These are phyloP conservation scores for Vicia faba DNA, from an alignment of 306 rosid genomes.

Conservation along the genomic window DNA sequence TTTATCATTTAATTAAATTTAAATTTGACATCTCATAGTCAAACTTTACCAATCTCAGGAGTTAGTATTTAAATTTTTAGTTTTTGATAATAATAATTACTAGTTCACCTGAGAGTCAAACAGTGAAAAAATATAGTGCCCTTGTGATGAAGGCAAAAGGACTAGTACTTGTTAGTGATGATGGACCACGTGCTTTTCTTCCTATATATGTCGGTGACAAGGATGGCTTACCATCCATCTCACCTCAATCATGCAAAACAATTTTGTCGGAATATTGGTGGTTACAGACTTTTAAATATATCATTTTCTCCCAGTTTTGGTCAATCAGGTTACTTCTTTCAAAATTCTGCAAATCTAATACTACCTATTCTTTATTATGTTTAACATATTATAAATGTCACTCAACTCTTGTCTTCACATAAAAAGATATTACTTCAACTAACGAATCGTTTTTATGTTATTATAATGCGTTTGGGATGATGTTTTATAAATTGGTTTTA, in stretches of 20 bases:
- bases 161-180: neutral
- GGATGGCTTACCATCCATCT: conserved; percentile 77
- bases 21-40: too few species aligned
- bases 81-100: too few species aligned
- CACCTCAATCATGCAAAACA: conserved; percentile 48
- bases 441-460: neutral
- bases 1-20: too few species aligned
- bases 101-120: neutral
- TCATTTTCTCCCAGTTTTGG: conserved; percentile 52
- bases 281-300: conserved; percentile 52
- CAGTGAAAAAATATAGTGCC: neutral
- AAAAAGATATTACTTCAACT: conserved; percentile 28
- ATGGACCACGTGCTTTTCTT: conserved; percentile 7
- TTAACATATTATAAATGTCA: conserved; percentile 14
- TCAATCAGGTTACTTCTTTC: conserved; percentile 38
- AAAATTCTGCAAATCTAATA: conserved; percentile 37
- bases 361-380: conserved; percentile 22
- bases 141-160: conserved; percentile 33
- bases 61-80: too few species aligned
- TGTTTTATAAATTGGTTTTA: neutral
- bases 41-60: too few species aligned
- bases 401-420: conserved; percentile 24
- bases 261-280: conserved; percentile 85
- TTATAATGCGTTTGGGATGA: conserved; percentile 16
- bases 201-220: conserved; percentile 52